Base-by-base conservation (phyloP, 768 basidiomycete genomes). In the Dendrothele bispora region DNA sequence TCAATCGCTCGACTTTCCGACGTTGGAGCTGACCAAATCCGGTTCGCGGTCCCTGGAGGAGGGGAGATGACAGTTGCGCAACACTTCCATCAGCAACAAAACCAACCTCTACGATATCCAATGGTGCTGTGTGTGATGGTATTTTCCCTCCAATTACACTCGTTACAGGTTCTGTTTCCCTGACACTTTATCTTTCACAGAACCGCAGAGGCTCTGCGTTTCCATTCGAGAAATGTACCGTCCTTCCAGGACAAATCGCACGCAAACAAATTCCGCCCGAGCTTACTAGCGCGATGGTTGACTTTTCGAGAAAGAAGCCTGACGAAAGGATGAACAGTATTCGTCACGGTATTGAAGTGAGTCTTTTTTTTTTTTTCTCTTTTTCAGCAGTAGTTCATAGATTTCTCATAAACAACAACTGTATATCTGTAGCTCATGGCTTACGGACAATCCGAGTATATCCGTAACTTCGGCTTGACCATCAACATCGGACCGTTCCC, bases 261-360 rank as follows among this genome's bases (percentile, higher is more conserved):
- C 74, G 80, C 34, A 87, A 84, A 53, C 82, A 86, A 40, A 69
- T 91, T 0, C 86, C 87, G 0, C 69, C 80, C 0, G 84, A 88
- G 36, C 82, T 82, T 56, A 83, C 82, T 0, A 78, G 74, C 40
- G 71, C 75, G 1, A 75, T 90, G 3, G 71, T 89, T 1, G 72
- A 73, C 0, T 90, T 91, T 51, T 76, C 88, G 0, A 86, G 84
- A 0, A 82, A 80, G 68, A 76, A 61, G 35, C 88, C 88, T 0
- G 47, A 55, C 0, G 80, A 83, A 0, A 77, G 85, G 8, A 71
- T 90, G 7, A 59, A 54, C 1, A 78, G 75, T 48, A 87, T 89
- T 39, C 53, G 44, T 1, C 61, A 73, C 14, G 86, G 84, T 2
- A 62, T 86, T 32, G 62, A 69, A 47, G 85, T 88, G 56, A 17